A percentile compares a stretch with the other conserved stretches of the same genome.
Conservation (phyloP, 371 early-diverging fungal genomes). For the Entomophthora muscae region DNA sequence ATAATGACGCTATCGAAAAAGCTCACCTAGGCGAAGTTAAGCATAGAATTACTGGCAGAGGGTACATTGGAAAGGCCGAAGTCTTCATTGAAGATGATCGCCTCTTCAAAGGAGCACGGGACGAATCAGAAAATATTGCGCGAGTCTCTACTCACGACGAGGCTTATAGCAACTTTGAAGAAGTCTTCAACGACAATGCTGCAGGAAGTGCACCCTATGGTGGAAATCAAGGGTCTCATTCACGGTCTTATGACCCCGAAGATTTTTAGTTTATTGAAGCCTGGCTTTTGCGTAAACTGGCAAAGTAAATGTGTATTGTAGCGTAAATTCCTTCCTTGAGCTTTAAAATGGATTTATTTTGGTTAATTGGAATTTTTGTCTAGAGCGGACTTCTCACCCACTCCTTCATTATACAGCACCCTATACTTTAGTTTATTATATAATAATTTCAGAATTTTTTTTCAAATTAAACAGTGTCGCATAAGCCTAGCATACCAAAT, state of each 20-base stretch:
- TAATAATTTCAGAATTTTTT: no score
- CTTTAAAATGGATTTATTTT: no score
- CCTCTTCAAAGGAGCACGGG: neutral
- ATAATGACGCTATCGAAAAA: neutral
- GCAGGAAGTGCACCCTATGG: neutral
- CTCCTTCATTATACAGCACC: no score
- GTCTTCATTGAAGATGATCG: neutral
- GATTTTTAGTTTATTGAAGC: neutral
- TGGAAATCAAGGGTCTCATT: neutral
- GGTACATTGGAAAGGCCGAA: neutral
- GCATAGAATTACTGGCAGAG: neutral
- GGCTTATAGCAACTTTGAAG: neutral
- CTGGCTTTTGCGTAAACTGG: no score
- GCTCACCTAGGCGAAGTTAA: neutral
- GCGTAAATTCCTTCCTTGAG: no score
- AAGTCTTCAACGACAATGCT: neutral
- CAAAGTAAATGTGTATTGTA: no score
- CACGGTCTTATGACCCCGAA: neutral
- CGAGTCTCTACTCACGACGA: neutral
- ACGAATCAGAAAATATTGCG: neutral
- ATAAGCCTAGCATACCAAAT: no score
- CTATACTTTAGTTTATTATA: no score
- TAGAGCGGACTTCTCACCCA: no score
- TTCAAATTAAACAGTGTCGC: no score
- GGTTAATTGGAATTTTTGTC: no score